A percentile compares a stretch with the other conserved stretches of the same genome.
phyloP scores from a whole-genome alignment of 2,329 filamentous ascomycete genomes.

The Eutypa lata region DNA sequence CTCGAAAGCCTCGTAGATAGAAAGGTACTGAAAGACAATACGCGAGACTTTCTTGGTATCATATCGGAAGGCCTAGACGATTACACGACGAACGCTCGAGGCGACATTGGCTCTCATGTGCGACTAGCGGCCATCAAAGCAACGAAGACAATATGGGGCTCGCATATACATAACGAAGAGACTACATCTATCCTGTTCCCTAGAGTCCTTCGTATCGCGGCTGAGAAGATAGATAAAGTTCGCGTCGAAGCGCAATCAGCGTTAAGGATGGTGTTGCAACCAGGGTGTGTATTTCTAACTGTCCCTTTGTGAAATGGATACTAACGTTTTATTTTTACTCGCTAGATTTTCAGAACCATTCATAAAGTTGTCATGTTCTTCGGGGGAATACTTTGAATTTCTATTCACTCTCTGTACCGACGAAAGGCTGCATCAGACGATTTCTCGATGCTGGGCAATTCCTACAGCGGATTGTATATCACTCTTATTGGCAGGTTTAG shows the following conservation, averaged over 20 bases:
- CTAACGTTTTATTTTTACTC: conserved; percentile 16
- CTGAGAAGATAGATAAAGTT: conserved; percentile 89
- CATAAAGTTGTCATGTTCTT: conserved; percentile 49
- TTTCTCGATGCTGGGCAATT: conserved; percentile 32
- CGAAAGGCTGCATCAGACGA: conserved; percentile 32
- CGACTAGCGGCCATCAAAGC: conserved; percentile 78
- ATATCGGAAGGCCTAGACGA: conserved; percentile 69
- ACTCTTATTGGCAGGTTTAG: conserved; percentile 62
- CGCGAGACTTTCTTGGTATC: conserved; percentile 40
- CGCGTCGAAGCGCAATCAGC: conserved; percentile 62
- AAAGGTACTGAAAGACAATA: conserved; percentile 39
- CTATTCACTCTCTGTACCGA: conserved; percentile 47
- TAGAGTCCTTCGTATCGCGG: conserved; percentile 63
- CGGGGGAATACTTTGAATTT: conserved; percentile 54
- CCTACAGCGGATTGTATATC: conserved; percentile 40
- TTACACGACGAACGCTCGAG: conserved; percentile 84
- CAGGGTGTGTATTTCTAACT: conserved; percentile 37
- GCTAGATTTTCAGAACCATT: conserved; percentile 35
- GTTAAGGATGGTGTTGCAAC: conserved; percentile 41
- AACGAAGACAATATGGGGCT: conserved; percentile 59
- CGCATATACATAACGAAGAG: conserved; percentile 9
- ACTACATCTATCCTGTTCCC: conserved; percentile 42
- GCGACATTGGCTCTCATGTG: conserved; percentile 86
- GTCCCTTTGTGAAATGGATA: neutral
- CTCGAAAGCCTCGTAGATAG: conserved; percentile 51